A percentile compares a stretch with the other conserved stretches of the same genome.
Evolutionary conservation across 352 stramenopile genomes (phyloP).

Genomic region (Pythium vanterpoolii): DNA sequence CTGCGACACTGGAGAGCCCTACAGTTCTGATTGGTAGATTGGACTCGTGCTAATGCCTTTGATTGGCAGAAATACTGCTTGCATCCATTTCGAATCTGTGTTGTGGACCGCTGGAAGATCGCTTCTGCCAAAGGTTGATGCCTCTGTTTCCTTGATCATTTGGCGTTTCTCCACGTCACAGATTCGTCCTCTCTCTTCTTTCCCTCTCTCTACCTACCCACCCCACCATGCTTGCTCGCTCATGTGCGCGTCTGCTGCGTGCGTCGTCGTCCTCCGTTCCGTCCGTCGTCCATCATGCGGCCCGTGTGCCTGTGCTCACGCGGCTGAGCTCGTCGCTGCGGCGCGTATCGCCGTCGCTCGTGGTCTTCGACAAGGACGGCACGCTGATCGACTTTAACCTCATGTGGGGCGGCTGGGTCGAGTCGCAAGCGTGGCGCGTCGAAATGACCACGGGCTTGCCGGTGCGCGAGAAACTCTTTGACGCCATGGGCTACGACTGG

Average conservation of each 20-base stretch:
- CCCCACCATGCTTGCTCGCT: conserved; percentile 4
- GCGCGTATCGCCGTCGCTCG: conserved; percentile 50
- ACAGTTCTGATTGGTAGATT: conserved; percentile 3
- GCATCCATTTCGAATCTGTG: conserved; percentile 12
- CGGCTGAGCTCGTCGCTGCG: conserved; percentile 9
- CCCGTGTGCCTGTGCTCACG: neutral
- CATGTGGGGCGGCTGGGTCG: conserved; percentile 88
- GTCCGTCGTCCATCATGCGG: neutral
- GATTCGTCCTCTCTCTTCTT: neutral
- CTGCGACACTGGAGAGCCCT: neutral
- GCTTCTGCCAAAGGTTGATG: too few relatives aligned
- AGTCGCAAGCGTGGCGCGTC: conserved; percentile 80
- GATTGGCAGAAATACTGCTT: conserved; percentile 6
- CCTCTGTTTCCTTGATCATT: neutral
- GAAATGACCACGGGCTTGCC: conserved; percentile 80
- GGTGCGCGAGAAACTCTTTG: conserved; percentile 82
- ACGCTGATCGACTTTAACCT: conserved; percentile 90
- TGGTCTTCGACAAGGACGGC: conserved; percentile 89
- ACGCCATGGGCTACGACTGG: conserved; percentile 87
- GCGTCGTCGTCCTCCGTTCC: neutral
- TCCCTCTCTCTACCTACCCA: neutral
- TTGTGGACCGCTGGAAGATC: neutral
- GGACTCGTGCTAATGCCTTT: neutral
- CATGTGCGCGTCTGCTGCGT: neutral
- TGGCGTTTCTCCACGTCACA: conserved; percentile 1